Percentiles rank a stretch among this genome's conserved stretches.
These are phyloP conservation scores for Phytophthora hibernalis DNA, from an alignment of 352 stramenopile species.

Conservation along the genomic window DNA sequence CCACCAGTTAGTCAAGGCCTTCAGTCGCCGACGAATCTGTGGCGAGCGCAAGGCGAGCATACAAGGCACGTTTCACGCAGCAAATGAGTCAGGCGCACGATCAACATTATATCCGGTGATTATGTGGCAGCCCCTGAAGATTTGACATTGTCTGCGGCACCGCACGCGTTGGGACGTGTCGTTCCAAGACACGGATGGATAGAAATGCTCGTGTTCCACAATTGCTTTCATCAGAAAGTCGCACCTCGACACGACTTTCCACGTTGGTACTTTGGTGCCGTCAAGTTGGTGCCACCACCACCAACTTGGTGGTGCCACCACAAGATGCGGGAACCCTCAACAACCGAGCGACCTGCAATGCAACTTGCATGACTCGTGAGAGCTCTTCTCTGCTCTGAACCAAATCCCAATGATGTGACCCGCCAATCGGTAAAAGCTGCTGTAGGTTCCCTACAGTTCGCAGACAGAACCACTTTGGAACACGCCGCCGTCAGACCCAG, in stretches of 20 bases:
- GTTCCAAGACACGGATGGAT: slow-evolving; percentile 14
- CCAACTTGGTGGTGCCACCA: slow-evolving; percentile 15
- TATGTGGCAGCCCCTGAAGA: not conserved
- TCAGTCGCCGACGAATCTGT: not conserved
- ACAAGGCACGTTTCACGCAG: not conserved
- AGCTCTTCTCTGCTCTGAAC: slow-evolving; percentile 9
- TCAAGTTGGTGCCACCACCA: slow-evolving; percentile 13
- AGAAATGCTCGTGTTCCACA: slow-evolving; percentile 1
- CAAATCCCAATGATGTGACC: slow-evolving; percentile 2
- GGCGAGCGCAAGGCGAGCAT: not conserved
- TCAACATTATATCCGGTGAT: not conserved
- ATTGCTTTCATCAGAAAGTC: slow-evolving; percentile 23
- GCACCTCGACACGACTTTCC: not conserved
- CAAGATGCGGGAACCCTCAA: not conserved
- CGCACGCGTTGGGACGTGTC: not conserved
- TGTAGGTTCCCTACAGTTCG: slow-evolving; percentile 1
- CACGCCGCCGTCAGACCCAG: not conserved
- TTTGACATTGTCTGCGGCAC: not conserved
- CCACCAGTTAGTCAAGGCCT: not conserved
- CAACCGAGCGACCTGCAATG: slow-evolving; percentile 16
- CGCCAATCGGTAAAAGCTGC: not conserved
- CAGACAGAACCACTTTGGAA: slow-evolving; percentile 5
- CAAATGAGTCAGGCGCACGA: slow-evolving; percentile 3
- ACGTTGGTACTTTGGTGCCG: no score
- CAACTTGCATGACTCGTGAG: not conserved